phyloP scores from a whole-genome alignment of 164 flowering plant genomes.

The Piper betle region DNA sequence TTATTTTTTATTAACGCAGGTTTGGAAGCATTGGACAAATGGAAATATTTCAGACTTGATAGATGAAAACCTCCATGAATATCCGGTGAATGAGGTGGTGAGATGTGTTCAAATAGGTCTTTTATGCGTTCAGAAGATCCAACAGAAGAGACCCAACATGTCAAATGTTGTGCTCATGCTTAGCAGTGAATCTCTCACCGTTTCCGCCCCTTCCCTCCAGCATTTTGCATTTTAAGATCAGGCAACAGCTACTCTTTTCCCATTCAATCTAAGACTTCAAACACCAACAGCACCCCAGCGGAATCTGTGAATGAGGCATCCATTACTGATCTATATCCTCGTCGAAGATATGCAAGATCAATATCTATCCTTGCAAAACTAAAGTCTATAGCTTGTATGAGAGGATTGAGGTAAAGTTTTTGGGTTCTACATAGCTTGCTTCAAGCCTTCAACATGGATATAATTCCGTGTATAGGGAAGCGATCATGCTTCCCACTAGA shows the following conservation, averaged over 20 bases:
- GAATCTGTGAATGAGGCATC: neutral
- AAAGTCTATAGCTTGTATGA: too few relatives aligned
- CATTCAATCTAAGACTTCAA: neutral
- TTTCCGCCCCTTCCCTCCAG: slow-evolving; percentile 30
- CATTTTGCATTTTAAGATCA: slow-evolving; percentile 12
- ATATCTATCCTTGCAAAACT: too few relatives aligned
- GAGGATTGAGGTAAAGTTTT: too few relatives aligned
- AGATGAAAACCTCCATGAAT: slow-evolving; percentile 14
- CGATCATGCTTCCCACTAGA: too few relatives aligned
- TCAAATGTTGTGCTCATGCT: slow-evolving; percentile 29
- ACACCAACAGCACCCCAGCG: neutral
- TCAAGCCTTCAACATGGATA: too few relatives aligned
- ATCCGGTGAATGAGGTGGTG: slow-evolving; percentile 15
- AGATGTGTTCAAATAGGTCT: slow-evolving; percentile 34
- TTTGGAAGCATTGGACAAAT: slow-evolving; percentile 5
- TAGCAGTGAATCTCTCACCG: slow-evolving; percentile 16
- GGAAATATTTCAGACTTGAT: slow-evolving; percentile 1
- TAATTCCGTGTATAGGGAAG: too few relatives aligned
- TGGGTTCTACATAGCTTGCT: too few relatives aligned
- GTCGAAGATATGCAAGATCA: neutral
- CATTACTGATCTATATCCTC: slow-evolving; percentile 1
- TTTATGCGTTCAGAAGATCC: slow-evolving; percentile 30
- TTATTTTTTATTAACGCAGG: neutral
- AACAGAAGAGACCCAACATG: slow-evolving; percentile 33
- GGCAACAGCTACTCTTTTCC: neutral